phyloP scores from a whole-genome alignment of 2,329 filamentous ascomycete genomes.

The Colletotrichum caudatum region DNA sequence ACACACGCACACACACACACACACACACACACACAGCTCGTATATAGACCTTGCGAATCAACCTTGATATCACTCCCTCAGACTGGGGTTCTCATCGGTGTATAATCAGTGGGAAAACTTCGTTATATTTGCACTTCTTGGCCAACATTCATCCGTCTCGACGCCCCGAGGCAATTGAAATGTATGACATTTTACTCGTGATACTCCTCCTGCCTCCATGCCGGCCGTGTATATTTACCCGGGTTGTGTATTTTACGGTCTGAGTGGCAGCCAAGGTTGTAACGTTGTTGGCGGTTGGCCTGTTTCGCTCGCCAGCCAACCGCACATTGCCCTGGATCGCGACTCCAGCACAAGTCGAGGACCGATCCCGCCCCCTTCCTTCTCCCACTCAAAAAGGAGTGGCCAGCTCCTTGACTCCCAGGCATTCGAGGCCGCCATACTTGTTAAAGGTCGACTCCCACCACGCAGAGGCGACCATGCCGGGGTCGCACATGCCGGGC shows the following conservation, averaged over 20 bases:
- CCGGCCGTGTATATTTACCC: background rate
- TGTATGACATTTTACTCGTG: background rate
- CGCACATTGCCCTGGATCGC: background rate
- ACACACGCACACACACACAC: background rate
- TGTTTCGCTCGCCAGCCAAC: background rate
- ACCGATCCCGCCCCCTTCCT: background rate
- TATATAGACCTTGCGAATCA: background rate
- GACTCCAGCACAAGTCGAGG: background rate
- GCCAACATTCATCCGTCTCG: background rate
- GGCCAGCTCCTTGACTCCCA: background rate
- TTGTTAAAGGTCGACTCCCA: conserved; percentile 2
- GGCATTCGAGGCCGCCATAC: background rate
- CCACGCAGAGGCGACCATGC: conserved; percentile 3
- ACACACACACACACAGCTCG: background rate
- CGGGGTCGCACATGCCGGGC: background rate
- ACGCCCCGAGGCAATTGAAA: background rate
- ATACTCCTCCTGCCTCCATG: background rate
- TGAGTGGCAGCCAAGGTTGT: background rate
- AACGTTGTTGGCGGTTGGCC: background rate
- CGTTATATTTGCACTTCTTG: background rate
- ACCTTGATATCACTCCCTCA: background rate
- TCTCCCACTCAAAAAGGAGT: background rate
- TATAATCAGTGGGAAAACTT: background rate
- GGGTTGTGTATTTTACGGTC: background rate
- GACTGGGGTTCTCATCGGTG: background rate